Percentiles rank a stretch among this genome's conserved stretches.
These are phyloP conservation scores for Marasmius tenuissimus DNA, from an alignment of 1,284 basidiomycete genomes.

Conservation along the genomic window DNA sequence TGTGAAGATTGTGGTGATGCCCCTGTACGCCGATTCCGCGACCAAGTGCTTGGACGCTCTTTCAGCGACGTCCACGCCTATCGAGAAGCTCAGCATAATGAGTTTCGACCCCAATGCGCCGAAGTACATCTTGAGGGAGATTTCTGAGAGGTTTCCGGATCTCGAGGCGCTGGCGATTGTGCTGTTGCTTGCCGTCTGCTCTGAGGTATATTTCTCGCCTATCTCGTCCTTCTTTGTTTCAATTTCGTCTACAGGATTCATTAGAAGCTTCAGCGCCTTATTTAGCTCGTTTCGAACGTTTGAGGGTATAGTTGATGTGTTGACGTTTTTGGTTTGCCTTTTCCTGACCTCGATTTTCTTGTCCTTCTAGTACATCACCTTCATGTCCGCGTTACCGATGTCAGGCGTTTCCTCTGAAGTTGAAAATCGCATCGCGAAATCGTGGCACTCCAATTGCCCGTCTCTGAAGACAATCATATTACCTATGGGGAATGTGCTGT, in stretches of 20 bases:
- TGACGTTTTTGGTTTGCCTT: background rate
- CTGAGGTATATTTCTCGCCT: conserved; percentile 33
- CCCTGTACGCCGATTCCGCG: conserved; percentile 43
- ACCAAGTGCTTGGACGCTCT: conserved; percentile 44
- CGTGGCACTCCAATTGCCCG: conserved; percentile 15
- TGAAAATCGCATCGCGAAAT: conserved; percentile 11
- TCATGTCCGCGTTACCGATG: conserved; percentile 11
- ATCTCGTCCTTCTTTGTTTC: background rate
- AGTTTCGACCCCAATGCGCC: conserved; percentile 51
- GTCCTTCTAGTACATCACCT: conserved; percentile 13
- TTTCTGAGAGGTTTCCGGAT: conserved; percentile 43
- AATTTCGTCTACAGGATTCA: conserved; percentile 1
- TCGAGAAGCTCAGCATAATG: conserved; percentile 56
- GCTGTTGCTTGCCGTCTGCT: conserved; percentile 44
- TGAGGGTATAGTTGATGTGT: conserved; percentile 4
- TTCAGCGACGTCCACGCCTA: conserved; percentile 32
- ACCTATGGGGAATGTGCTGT: conserved; percentile 16
- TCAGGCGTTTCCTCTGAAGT: background rate
- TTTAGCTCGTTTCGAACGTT: conserved; percentile 10
- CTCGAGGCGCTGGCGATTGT: conserved; percentile 61
- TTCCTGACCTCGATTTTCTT: background rate
- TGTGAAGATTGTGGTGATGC: conserved; percentile 50
- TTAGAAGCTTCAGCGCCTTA: conserved; percentile 7
- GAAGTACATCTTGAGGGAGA: conserved; percentile 41
- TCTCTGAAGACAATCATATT: conserved; percentile 16